phyloP scores from a whole-genome alignment of 2,329 filamentous ascomycete species.

The Arthrobotrys musiformis region DNA sequence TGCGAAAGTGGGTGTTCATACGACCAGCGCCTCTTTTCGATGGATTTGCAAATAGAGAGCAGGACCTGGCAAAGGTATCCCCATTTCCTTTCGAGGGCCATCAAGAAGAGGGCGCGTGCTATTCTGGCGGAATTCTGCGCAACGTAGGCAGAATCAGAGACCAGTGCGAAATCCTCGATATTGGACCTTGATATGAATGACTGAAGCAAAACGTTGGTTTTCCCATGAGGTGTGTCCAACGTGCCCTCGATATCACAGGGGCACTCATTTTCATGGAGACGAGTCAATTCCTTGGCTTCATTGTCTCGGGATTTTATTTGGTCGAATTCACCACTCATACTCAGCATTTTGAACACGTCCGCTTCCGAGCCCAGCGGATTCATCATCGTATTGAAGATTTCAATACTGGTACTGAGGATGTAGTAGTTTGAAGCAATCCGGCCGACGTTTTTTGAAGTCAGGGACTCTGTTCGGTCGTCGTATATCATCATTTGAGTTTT shows the following conservation, averaged over 20 bases:
- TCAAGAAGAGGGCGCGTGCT: conserved; percentile 94
- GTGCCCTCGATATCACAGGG: conserved; percentile 78
- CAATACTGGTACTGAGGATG: conserved; percentile 89
- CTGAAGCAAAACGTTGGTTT: conserved; percentile 95
- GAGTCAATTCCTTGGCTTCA: conserved; percentile 85
- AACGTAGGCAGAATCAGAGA: conserved; percentile 92
- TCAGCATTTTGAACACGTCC: conserved; percentile 94
- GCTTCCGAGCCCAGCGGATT: conserved; percentile 83
- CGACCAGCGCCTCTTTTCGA: conserved; percentile 94
- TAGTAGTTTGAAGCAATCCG: conserved; percentile 98
- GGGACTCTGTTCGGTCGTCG: conserved; percentile 91
- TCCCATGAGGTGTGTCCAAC: conserved; percentile 79
- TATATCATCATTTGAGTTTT: conserved; percentile 99
- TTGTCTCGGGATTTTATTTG: conserved; percentile 93
- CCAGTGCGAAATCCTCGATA: conserved; percentile 90
- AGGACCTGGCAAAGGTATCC: conserved; percentile 93
- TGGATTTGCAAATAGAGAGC: conserved; percentile 92
- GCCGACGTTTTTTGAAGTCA: conserved; percentile 92
- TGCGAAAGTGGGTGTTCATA: conserved; percentile 95
- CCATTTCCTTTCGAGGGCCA: conserved; percentile 93
- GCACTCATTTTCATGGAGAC: conserved; percentile 75
- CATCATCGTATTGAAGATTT: conserved; percentile 98
- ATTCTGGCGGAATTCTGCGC: conserved; percentile 96
- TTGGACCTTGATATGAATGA: conserved; percentile 89
- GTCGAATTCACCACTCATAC: conserved; percentile 97